Evolutionary conservation across 257 asterid species (phyloP).

Genomic region (Solanum piurae): DNA sequence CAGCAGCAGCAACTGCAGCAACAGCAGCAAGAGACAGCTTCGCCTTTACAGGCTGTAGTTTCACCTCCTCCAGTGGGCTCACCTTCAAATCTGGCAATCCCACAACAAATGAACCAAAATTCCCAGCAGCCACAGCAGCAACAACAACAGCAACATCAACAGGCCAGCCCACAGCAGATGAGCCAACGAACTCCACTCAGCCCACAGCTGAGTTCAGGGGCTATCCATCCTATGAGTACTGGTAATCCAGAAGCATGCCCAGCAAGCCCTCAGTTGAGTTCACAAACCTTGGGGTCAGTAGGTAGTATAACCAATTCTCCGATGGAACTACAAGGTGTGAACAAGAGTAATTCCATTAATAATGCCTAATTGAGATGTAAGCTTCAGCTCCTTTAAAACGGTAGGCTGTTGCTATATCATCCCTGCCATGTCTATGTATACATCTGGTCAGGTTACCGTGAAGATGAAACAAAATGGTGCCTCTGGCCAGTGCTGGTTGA

Average conservation of each 20-base stretch:
- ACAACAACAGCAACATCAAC: constrained; percentile 19
- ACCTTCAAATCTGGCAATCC: constrained; percentile 58
- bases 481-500: not conserved
- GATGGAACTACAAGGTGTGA: constrained; percentile 83
- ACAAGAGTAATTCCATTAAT: constrained; percentile 55
- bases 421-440: not conserved
- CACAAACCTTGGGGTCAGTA: constrained; percentile 86
- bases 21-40: constrained; percentile 46
- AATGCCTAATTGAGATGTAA: constrained; percentile 17
- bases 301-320: constrained; percentile 79
- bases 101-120: constrained; percentile 53
- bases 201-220: constrained; percentile 94
- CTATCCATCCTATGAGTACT: constrained; percentile 49
- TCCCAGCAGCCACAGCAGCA: constrained; percentile 38
- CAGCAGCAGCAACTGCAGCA: constrained; percentile 24
- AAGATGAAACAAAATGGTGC: not conserved
- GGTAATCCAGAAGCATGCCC: constrained; percentile 82
- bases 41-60: constrained; percentile 61
- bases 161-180: constrained; percentile 88
- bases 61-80: constrained; percentile 81
- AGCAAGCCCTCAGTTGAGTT: constrained; percentile 91
- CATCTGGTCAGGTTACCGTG: not conserved
- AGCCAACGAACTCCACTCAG: constrained; percentile 89
- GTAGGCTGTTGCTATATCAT: not conserved
- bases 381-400: not conserved